Evolutionary conservation across 83 land plant genomes (phyloP).

Genomic region (Thuja plicata): DNA sequence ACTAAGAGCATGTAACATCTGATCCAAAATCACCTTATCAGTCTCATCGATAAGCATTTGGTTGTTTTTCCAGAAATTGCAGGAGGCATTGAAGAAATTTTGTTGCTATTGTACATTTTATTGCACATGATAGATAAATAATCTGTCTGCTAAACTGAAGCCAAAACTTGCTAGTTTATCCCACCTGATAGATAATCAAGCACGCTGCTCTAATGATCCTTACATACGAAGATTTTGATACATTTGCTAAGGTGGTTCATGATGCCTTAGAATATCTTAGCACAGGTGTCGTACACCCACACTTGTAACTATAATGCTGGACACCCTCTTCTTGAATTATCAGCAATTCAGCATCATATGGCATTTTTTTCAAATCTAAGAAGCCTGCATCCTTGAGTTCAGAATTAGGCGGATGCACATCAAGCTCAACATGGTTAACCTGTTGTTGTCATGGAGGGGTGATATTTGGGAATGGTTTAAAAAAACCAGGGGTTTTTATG

Average conservation of each 20-base stretch:
- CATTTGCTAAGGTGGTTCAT: not conserved
- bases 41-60: not conserved
- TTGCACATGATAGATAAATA: not conserved
- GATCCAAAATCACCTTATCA: not conserved
- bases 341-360: too few relatives aligned
- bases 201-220: not conserved
- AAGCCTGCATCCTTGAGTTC: too few relatives aligned
- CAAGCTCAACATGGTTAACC: too few relatives aligned
- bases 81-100: not conserved
- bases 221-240: not conserved
- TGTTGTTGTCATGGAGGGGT: too few relatives aligned
- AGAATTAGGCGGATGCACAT: too few relatives aligned
- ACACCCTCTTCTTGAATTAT: too few relatives aligned
- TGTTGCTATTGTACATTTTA: not conserved
- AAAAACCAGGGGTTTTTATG: too few relatives aligned
- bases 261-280: not conserved
- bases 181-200: not conserved
- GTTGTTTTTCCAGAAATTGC: not conserved
- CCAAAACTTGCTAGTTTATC: not conserved
- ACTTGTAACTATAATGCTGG: too few relatives aligned
- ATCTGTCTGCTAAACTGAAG: not conserved
- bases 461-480: too few relatives aligned
- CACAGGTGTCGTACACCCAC: too few relatives aligned
- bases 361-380: too few relatives aligned
- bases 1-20: not conserved